Evolutionary conservation across 2,329 filamentous ascomycete species (phyloP).

Genomic region (Fusarium domesticum): DNA sequence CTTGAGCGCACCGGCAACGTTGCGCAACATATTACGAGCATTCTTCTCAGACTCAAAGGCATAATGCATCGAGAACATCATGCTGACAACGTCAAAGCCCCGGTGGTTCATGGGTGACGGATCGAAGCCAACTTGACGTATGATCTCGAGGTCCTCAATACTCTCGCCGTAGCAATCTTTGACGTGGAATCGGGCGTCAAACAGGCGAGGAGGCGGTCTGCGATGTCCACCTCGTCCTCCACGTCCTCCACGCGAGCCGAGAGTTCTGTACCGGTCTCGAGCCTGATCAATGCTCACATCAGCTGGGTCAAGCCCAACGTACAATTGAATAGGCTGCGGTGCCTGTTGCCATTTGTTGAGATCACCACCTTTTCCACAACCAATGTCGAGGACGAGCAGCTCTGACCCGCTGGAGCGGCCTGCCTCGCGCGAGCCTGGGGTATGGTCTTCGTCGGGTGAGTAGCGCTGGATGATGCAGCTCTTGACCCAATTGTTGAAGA

Average conservation of each 20-base stretch:
- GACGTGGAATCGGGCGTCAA: slow-evolving; percentile 82
- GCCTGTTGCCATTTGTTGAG: slow-evolving; percentile 94
- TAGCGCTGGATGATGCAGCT: slow-evolving; percentile 97
- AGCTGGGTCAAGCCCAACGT: slow-evolving; percentile 91
- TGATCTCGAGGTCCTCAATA: slow-evolving; percentile 75
- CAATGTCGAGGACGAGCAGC: slow-evolving; percentile 85
- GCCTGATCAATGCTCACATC: slow-evolving; percentile 91
- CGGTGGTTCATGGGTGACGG: slow-evolving; percentile 67
- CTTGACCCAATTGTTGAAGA: slow-evolving; percentile 99
- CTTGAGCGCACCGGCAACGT: slow-evolving; percentile 84
- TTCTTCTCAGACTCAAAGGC: slow-evolving; percentile 92
- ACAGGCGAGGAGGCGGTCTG: slow-evolving; percentile 56
- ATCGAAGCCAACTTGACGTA: slow-evolving; percentile 86
- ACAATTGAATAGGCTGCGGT: slow-evolving; percentile 85
- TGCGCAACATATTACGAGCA: slow-evolving; percentile 86
- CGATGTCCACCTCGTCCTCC: slow-evolving; percentile 51
- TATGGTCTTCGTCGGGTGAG: slow-evolving; percentile 73
- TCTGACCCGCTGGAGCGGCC: slow-evolving; percentile 53
- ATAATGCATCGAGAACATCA: slow-evolving; percentile 99
- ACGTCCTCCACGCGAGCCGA: slow-evolving; percentile 60
- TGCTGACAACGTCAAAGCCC: slow-evolving; percentile 93
- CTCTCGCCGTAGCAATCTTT: slow-evolving; percentile 91
- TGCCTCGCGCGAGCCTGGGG: slow-evolving; percentile 56
- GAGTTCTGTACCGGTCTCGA: slow-evolving; percentile 73
- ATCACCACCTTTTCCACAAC: slow-evolving; percentile 95